Percentiles rank a stretch among this genome's conserved stretches.
Conservation (phyloP, 441 rosid species). For the Populus hybrid region DNA sequence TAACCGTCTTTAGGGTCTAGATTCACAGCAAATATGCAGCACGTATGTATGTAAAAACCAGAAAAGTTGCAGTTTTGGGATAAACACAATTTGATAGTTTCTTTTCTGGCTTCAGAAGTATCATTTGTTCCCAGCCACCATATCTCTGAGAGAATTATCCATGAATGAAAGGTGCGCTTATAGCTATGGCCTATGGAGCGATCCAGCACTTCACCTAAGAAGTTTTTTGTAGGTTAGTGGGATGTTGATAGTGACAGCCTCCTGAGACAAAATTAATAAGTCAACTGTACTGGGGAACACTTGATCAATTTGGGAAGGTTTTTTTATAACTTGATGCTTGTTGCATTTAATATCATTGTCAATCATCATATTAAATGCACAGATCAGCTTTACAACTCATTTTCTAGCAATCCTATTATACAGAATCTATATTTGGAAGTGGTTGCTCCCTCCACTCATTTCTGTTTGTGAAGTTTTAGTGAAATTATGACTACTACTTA, state of each 20-base stretch:
- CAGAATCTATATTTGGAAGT: neutral
- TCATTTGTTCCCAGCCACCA: too few species aligned
- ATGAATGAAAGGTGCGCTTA: neutral
- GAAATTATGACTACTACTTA: too few species aligned
- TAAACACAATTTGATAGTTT: too few species aligned
- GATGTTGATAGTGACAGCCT: neutral
- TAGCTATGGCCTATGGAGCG: neutral
- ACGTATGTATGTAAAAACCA: neutral
- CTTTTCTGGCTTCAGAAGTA: too few species aligned
- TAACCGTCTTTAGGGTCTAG: neutral
- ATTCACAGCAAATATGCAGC: neutral
- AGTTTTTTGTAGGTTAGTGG: neutral
- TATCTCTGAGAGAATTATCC: too few species aligned
- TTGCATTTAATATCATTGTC: neutral
- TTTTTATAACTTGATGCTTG: neutral
- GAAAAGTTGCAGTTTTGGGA: too few species aligned
- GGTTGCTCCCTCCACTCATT: neutral
- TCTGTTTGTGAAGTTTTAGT: neutral
- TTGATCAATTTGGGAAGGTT: neutral
- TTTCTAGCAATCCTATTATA: neutral
- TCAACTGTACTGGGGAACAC: neutral
- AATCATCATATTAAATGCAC: neutral
- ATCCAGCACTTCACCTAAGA: neutral
- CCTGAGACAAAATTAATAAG: neutral
- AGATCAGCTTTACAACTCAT: neutral